Base-by-base conservation (phyloP, 441 rosid species). In the Populus hybrid region DNA sequence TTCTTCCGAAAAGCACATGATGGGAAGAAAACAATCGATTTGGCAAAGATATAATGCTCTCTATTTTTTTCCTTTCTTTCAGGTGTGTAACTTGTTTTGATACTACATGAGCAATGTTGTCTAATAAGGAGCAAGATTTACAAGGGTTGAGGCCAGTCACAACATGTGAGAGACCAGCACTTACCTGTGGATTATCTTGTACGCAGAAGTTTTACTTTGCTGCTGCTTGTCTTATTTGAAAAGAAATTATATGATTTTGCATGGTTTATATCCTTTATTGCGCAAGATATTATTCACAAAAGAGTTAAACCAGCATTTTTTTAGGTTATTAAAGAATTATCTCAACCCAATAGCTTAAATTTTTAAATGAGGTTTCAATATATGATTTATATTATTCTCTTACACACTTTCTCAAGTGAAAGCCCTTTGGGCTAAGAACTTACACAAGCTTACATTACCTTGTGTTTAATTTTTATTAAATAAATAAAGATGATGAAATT, bases 1-100 rank as follows among this genome's bases (percentile, higher is more conserved):
- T 73, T 77, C 66, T 81, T 68, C 76, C 61, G 28, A 46, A 77
- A 81, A 70, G 61, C 74, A 23, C 78, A 68, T 63, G 77, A 81
- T 70, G 83, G 83, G 2, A 79, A 79, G 66, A 11, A 72, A 10
- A 81, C 79, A 1, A 14, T 50, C 28, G 82, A 79, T n/a, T 64
- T 71, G 46, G 77, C 67, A 3, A 70, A 70, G 59, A 67, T 76
- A 69, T 73, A 21, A 57, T 59, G n/a, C 61, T 18, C 21, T 53
- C n/a, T 46, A 26, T 4, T 14, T 14, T 46, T 53, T 20, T 2
- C 61, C 61, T 16, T 53, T 50, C 59, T 53, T 53, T 53, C 61
- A 53, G 61, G 61, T 2, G 63, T 38, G 21, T 20, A 20, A 18
- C 21, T 53, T 53, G 63, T 53, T 53, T 53, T 18, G 63, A 53